Percentiles rank a stretch among this genome's conserved stretches.
Conservation (phyloP, 106 monocot genomes). For the Amphibolis antarctica region DNA sequence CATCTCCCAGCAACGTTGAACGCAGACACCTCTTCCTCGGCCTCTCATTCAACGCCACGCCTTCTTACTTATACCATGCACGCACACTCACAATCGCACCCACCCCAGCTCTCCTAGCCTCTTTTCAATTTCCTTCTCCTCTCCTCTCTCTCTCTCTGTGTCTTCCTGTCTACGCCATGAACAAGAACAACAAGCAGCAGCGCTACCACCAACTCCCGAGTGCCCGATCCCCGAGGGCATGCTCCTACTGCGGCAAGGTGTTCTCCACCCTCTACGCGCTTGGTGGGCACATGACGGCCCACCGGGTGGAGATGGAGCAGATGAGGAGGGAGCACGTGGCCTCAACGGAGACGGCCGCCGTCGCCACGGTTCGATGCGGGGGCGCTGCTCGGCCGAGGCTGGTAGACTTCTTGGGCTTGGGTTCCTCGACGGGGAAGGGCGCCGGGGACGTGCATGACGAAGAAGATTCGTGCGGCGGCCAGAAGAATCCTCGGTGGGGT, state of each 20-base stretch:
- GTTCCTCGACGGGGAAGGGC: not conserved
- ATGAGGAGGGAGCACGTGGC: conserved; percentile 1
- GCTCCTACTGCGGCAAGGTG: conserved; percentile 13
- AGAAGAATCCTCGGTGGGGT: too few species aligned
- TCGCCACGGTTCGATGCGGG: not conserved
- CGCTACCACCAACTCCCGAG: not conserved
- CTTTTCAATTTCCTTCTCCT: too few species aligned
- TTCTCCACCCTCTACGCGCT: conserved; percentile 4
- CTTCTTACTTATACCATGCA: too few species aligned
- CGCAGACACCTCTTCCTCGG: too few species aligned
- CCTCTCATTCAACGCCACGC: too few species aligned
- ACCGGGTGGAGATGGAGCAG: conserved; percentile 7
- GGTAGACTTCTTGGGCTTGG: conserved; percentile 5
- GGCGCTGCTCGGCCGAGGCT: not conserved
- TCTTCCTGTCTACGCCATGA: too few species aligned
- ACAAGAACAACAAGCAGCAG: not conserved
- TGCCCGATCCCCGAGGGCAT: not conserved
- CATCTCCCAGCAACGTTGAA: too few species aligned
- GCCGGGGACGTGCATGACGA: not conserved
- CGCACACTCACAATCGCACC: not conserved
- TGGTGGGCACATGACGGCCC: conserved; percentile 15
- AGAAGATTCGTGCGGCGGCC: too few species aligned
- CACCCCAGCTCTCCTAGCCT: too few species aligned
- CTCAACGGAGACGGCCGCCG: not conserved
- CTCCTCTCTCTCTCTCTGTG: not conserved